These are phyloP conservation scores for Ceriops decandra DNA, from an alignment of 345 rosid species.

Conservation along the genomic window DNA sequence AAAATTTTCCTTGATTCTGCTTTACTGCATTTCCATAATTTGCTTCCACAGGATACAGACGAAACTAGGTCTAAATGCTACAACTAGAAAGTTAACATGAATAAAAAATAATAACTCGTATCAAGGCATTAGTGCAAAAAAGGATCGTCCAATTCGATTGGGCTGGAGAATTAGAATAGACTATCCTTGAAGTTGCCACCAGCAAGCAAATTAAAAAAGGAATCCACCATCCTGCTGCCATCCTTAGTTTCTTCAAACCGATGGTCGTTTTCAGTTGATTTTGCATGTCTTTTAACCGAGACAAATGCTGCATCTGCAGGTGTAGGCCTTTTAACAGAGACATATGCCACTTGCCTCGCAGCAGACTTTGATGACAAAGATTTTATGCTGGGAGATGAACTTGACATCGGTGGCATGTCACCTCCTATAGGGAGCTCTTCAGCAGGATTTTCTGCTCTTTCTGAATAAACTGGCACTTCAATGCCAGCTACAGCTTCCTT, in stretches of 20 bases:
- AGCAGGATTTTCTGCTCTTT: constrained; percentile 6
- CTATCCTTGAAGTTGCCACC: constrained; percentile 36
- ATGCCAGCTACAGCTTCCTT: constrained; percentile 19
- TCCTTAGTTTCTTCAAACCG: constrained; percentile 20
- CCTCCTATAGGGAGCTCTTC: constrained; percentile 9
- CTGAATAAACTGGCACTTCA: constrained; percentile 18
- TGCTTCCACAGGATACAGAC: no score
- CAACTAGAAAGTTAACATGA: no score
- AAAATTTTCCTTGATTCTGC: no score
- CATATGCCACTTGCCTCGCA: constrained; percentile 57
- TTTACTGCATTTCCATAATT: no score
- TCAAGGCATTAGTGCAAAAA: no score
- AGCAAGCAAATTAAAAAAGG: constrained; percentile 45
- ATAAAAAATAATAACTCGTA: no score
- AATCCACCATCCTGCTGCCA: constrained; percentile 26
- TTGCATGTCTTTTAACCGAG: constrained; percentile 23
- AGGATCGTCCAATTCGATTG: background rate
- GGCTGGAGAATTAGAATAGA: constrained; percentile 23
- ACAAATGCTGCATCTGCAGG: constrained; percentile 16
- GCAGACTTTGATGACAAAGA: constrained; percentile 10
- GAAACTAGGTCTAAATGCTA: no score
- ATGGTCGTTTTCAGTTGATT: constrained; percentile 21
- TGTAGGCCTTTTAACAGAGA: constrained; percentile 49
- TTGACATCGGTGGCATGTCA: constrained; percentile 10
- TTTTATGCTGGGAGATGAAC: constrained; percentile 17